These are phyloP conservation scores for Nothophytophthora sp. DNA, from an alignment of 352 stramenopile genomes.

Conservation along the genomic window DNA sequence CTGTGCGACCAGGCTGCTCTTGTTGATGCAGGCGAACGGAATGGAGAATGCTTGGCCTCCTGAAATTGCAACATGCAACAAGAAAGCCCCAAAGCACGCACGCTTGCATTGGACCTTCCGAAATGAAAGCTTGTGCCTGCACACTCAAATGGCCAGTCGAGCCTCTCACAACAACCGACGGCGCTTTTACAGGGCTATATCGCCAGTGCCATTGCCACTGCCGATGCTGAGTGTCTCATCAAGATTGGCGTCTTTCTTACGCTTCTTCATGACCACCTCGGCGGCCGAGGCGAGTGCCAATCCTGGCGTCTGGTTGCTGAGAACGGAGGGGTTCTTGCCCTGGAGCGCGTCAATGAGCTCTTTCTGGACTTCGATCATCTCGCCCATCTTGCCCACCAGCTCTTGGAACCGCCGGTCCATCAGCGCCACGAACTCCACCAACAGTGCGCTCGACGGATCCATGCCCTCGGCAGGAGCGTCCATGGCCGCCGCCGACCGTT, in stretches of 20 bases:
- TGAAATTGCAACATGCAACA: too few relatives aligned
- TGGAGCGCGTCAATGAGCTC: slow-evolving; percentile 65
- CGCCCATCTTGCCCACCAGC: slow-evolving; percentile 67
- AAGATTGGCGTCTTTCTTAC: slow-evolving; percentile 32
- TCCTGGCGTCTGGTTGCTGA: slow-evolving; percentile 27
- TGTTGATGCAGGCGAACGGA: too few relatives aligned
- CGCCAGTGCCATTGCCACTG: not conserved
- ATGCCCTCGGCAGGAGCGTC: slow-evolving; percentile 16
- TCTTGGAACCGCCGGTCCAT: slow-evolving; percentile 79
- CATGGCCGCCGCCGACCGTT: slow-evolving; percentile 27
- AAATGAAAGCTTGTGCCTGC: too few relatives aligned
- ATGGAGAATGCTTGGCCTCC: too few relatives aligned
- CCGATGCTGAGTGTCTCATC: not conserved
- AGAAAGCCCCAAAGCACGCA: too few relatives aligned
- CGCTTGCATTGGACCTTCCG: too few relatives aligned
- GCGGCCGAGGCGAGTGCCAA: slow-evolving; percentile 35
- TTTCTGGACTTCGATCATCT: slow-evolving; percentile 78
- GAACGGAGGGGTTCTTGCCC: slow-evolving; percentile 23
- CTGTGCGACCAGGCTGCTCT: too few relatives aligned
- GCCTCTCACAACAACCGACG: too few relatives aligned
- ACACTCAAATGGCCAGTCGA: too few relatives aligned
- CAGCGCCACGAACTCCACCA: slow-evolving; percentile 59
- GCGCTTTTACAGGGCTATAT: too few relatives aligned
- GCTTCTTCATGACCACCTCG: slow-evolving; percentile 42
- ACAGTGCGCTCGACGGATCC: slow-evolving; percentile 37